Conservation (phyloP, 2,329 filamentous ascomycete genomes). For the Neonectria hederae region DNA sequence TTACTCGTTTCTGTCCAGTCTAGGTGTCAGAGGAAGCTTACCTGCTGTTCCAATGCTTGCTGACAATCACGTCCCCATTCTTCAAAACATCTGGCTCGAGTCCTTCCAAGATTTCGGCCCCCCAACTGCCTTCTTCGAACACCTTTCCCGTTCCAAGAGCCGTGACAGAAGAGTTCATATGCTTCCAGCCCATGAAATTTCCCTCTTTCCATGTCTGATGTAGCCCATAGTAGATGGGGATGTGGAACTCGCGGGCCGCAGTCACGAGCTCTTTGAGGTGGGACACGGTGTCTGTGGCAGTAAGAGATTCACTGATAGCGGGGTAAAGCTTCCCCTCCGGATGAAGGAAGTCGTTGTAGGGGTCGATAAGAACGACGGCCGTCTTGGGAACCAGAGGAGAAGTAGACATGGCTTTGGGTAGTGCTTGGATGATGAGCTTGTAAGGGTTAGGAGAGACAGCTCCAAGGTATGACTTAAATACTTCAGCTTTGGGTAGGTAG, state of each 20-base stretch:
- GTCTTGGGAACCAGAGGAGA: not conserved
- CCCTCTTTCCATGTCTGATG: slow-evolving; percentile 24
- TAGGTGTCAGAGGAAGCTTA: not conserved
- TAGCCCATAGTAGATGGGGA: slow-evolving; percentile 29
- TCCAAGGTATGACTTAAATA: not conserved
- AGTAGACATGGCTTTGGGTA: not conserved
- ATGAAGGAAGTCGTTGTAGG: slow-evolving; percentile 34
- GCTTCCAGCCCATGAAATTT: slow-evolving; percentile 19
- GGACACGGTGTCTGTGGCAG: slow-evolving; percentile 2
- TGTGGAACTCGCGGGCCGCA: slow-evolving; percentile 10
- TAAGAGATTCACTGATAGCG: not conserved
- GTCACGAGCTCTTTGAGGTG: slow-evolving; percentile 14
- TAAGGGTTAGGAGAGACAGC: not conserved
- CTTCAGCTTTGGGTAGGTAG: not conserved
- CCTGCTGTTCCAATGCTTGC: slow-evolving; percentile 30
- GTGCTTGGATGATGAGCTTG: not conserved
- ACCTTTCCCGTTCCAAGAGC: not conserved
- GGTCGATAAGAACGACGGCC: slow-evolving; percentile 30
- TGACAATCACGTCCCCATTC: slow-evolving; percentile 30
- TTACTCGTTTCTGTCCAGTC: not conserved
- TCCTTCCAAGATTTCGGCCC: slow-evolving; percentile 27
- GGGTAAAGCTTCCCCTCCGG: slow-evolving; percentile 24
- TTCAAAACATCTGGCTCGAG: slow-evolving; percentile 24
- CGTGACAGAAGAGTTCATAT: slow-evolving; percentile 14
- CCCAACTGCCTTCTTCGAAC: slow-evolving; percentile 27